Evolutionary conservation across 129 eudicot species (phyloP), one percentile per base, ranked within the genome.

Genomic region (Artemisia argyi): DNA sequence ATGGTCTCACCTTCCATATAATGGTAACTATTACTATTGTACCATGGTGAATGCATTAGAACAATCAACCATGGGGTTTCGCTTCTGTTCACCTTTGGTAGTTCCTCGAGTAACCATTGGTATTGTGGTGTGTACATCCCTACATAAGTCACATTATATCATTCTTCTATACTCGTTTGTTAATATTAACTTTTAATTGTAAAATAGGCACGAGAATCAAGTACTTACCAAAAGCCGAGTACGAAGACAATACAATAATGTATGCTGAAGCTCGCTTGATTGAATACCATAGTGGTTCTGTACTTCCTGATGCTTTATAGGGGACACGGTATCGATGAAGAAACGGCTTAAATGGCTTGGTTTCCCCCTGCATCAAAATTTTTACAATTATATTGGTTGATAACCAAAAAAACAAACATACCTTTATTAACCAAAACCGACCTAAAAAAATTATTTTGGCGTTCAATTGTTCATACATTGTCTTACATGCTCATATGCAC

Each of bases 21-120:
- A 69, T 85, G 90, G 48, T 76, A 73, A 16, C 61, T 82, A 53
- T 85, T 72, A 64, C 85, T 82, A 48, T 80, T 85, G 69, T 85
- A 85, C 90, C 78, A 85, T 20, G 90, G 90, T 20, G 87, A 42
- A 76, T 85, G 90, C 78, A 85, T 35, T 1, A 85, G 83, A 49
- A 85, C 87, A 59, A 85, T 85, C 74, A 85, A 54, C 90, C 90
- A 85, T 50, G 90, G 85, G 19, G 90, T 85, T 75, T 85, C 83
- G 12, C 76, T 82, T 69, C 87, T 79, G 63, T 85, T 79, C 14
- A 85, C 87, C 20, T 82, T 85, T 0, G 67, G 80, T 9, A 82
- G 66, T 71, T 85, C 90, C 39, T 72, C 16, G 2, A 66, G 74
- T 7, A 85, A 83, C 90, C 90, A 85, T 73, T 64, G 7, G 60